Base-by-base conservation (phyloP, 2,329 filamentous ascomycete genomes). In the Corinectria fuckeliana region DNA sequence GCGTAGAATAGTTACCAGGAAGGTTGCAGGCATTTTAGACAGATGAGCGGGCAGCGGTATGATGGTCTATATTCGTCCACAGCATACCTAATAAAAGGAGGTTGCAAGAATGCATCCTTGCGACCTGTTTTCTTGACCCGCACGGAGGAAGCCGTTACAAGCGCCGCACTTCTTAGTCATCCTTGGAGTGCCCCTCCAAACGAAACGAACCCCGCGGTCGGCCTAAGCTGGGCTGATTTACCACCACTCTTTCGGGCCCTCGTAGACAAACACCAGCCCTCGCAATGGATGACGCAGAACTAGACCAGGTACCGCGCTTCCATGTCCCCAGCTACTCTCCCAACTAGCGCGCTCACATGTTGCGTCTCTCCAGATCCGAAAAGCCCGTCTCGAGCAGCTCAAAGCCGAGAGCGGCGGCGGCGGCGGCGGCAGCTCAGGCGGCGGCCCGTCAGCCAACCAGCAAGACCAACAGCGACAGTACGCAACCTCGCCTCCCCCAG, bases 321-420 rank as follows among this genome's bases (percentile, higher is more conserved):
- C 5, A 9, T n/a, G 8, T 5, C 11, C 9, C 14, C 14, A n/a
- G 18, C 18, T 21, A 25, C 25, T 4, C n/a, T 10, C 9, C 5
- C 1, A 2, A n/a, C 14, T 11, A 2, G 2, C 4, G 26, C 4
- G 28, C 50, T 67, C 7, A 67, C 50, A 42, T 10, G 25, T n/a
- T 5, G 8, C 16, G 13, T 18, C 9, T 4, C 16, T 26, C 18
- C 72, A 97, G 90, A 97, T 98, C 74, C 85, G 94, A 75, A 91
- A 92, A 77, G 94, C 94, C 71, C 92, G 95, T 63, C 88, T 97
- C 54, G 91, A 94, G 78, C 93, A 99, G 81, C 89, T 98, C 67
- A 95, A 96, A 78, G 85, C 93, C 70, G 82, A 91, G 77, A 79
- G 84, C 64, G 82, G 81, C 60, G 83, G 82, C 58, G 78, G 77